phyloP scores from a whole-genome alignment of 208 protist species.

The Porcisia hertigi region DNA sequence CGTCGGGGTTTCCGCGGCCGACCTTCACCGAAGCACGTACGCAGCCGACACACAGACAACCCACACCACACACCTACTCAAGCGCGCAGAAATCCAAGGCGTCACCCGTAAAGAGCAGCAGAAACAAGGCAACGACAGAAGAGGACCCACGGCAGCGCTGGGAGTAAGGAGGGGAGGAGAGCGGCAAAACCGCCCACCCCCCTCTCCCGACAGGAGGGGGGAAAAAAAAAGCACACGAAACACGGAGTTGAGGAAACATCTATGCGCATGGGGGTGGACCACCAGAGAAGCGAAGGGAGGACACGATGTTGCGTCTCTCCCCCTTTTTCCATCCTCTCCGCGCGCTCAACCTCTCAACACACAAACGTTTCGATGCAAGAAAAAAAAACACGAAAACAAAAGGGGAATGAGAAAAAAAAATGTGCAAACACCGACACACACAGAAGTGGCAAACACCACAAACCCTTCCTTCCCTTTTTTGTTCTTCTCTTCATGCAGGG shows the following conservation, averaged over 20 bases:
- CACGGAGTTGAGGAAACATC: not conserved
- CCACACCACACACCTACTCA: not conserved
- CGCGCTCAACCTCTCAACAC: too few relatives aligned
- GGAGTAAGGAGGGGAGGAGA: not conserved
- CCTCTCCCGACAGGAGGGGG: too few relatives aligned
- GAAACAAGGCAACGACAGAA: not conserved
- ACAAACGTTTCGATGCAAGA: not conserved
- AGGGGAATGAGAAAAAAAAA: not conserved
- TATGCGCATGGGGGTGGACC: not conserved
- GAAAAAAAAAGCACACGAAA: not conserved
- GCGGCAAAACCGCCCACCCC: not conserved
- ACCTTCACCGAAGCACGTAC: not conserved
- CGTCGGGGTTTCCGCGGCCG: not conserved
- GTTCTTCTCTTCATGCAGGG: too few relatives aligned
- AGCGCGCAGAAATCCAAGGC: not conserved
- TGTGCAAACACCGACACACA: too few relatives aligned
- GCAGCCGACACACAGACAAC: not conserved
- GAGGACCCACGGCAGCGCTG: not conserved
- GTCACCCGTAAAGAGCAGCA: not conserved
- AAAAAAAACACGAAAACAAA: conserved; percentile 7
- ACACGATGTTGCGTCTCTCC: not conserved
- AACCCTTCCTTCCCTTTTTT: too few relatives aligned
- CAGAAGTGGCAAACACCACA: too few relatives aligned
- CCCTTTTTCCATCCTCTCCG: too few relatives aligned
- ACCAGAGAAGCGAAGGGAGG: not conserved